These are phyloP conservation scores for Backusella circina DNA, from an alignment of 192 early-diverging fungal genomes.

Conservation along the genomic window DNA sequence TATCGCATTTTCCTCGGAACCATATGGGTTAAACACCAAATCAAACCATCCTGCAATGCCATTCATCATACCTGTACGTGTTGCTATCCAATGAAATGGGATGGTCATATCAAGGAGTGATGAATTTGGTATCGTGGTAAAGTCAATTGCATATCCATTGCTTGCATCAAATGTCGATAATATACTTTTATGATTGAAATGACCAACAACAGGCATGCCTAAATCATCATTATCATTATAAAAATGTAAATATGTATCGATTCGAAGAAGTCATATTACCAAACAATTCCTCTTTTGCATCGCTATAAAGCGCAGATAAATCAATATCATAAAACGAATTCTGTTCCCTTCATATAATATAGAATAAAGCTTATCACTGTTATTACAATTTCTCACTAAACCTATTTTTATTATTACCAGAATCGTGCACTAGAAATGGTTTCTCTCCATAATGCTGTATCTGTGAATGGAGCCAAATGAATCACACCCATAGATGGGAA, in stretches of 20 bases:
- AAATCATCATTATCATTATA: background rate
- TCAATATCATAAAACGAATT: constrained; percentile 90
- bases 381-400: background rate
- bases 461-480: constrained; percentile 81
- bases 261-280: constrained; percentile 35
- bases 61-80: constrained; percentile 88
- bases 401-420: constrained; percentile 43
- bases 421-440: constrained; percentile 89
- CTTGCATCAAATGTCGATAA: constrained; percentile 60
- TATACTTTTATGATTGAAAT: constrained; percentile 80
- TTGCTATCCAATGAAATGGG: constrained; percentile 74
- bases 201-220: constrained; percentile 85
- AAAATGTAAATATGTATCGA: background rate
- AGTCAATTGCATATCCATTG: constrained; percentile 69
- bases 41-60: constrained; percentile 98
- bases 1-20: constrained; percentile 44
- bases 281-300: constrained; percentile 88
- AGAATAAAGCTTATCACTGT: no score
- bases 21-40: constrained; percentile 69
- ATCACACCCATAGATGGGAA: constrained; percentile 89
- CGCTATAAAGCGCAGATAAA: constrained; percentile 74
- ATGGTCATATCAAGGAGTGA: constrained; percentile 85
- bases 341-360: constrained; percentile 54
- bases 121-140: constrained; percentile 71
- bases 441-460: constrained; percentile 80